These are phyloP conservation scores for Cyberlindnera euphorbiae DNA, from an alignment of 805 yeast species.

Conservation along the genomic window DNA sequence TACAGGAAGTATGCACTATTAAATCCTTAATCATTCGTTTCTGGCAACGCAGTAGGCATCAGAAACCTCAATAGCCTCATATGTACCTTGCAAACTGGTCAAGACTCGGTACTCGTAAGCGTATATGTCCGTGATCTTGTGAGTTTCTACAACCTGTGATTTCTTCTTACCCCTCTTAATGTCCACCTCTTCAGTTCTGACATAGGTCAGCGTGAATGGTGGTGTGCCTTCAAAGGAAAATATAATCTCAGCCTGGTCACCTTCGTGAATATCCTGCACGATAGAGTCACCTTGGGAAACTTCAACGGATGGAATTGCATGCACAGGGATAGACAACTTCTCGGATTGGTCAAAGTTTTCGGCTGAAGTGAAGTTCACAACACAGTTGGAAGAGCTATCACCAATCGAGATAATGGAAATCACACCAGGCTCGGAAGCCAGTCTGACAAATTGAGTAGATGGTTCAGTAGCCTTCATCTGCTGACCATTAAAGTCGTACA, in stretches of 20 bases:
- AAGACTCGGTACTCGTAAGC: constrained; percentile 63
- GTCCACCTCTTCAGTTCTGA: constrained; percentile 54
- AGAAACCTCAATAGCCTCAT: constrained; percentile 85
- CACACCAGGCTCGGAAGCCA: constrained; percentile 81
- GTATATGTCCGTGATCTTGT: constrained; percentile 54
- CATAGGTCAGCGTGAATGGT: constrained; percentile 84
- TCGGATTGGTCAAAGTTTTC: constrained; percentile 30
- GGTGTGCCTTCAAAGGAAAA: constrained; percentile 85
- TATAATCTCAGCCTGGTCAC: constrained; percentile 85
- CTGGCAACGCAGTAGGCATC: constrained; percentile 72
- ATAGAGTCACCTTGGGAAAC: constrained; percentile 73
- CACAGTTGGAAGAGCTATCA: constrained; percentile 73
- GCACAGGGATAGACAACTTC: constrained; percentile 36
- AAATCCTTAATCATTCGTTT: constrained; percentile 26
- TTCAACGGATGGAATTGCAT: constrained; percentile 73
- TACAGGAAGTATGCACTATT: constrained; percentile 1
- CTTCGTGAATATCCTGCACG: constrained; percentile 85
- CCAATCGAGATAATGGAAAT: constrained; percentile 61
- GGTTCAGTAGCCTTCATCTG: constrained; percentile 51
- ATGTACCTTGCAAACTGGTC: constrained; percentile 87
- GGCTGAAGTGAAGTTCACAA: constrained; percentile 49
- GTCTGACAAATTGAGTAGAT: constrained; percentile 50
- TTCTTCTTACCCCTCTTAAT: constrained; percentile 38
- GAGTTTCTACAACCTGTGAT: constrained; percentile 57
- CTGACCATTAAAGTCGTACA: constrained; percentile 65